Evolutionary conservation across 345 rosid genomes (phyloP).

Genomic region (Sisymbrium altissimum): DNA sequence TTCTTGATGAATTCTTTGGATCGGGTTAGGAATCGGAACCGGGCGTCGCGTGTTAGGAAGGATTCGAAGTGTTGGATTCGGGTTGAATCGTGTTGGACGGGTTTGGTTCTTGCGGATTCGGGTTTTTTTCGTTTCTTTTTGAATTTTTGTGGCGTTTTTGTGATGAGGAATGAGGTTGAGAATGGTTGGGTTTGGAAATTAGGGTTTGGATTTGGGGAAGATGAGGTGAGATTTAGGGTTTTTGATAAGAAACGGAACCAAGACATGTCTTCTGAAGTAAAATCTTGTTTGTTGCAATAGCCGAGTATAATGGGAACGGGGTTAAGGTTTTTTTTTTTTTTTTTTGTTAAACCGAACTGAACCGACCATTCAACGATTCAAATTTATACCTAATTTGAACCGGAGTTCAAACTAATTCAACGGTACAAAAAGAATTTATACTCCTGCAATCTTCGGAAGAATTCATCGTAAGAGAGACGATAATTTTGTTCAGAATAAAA

Average conservation of each 20-base stretch:
- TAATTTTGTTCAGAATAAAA: too few relatives aligned
- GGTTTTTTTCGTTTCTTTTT: slow-evolving; percentile 46
- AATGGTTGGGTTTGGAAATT: slow-evolving; percentile 26
- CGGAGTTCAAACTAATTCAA: not conserved
- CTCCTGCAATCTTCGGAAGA: too few relatives aligned
- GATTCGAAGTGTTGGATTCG: slow-evolving; percentile 53
- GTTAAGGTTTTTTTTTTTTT: too few relatives aligned
- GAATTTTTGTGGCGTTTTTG: slow-evolving; percentile 67
- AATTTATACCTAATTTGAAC: too few relatives aligned
- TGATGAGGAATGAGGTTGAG: slow-evolving; percentile 84
- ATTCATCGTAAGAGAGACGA: too few relatives aligned
- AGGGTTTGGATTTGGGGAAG: slow-evolving; percentile 33
- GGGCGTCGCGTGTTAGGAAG: slow-evolving; percentile 56
- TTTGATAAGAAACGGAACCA: slow-evolving; percentile 37
- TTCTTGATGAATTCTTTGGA: slow-evolving; percentile 63
- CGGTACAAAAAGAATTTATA: not conserved
- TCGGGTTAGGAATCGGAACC: slow-evolving; percentile 61
- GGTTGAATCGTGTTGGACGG: slow-evolving; percentile 52
- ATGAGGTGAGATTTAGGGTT: slow-evolving; percentile 23
- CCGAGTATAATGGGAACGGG: not conserved
- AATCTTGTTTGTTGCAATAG: not conserved
- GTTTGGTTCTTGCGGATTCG: slow-evolving; percentile 62
- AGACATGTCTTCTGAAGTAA: slow-evolving; percentile 31
- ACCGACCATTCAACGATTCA: not conserved
- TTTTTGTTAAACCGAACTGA: not conserved